phyloP scores from a whole-genome alignment of 1,284 basidiomycete genomes.

The Earliella scabrosa region DNA sequence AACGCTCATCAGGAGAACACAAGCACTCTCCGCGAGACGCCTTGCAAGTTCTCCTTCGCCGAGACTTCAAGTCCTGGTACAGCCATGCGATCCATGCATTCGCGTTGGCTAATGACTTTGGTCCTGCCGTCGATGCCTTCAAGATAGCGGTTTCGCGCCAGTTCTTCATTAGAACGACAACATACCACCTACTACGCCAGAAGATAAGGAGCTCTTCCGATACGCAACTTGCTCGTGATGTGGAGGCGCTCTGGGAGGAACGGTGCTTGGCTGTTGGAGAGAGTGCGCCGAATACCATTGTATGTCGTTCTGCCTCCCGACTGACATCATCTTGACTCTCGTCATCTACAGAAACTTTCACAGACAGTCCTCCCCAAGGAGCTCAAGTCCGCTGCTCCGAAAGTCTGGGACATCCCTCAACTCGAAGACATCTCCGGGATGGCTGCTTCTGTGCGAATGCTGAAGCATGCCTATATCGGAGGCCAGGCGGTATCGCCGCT shows the following conservation, averaged over 20 bases:
- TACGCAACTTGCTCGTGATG: background rate
- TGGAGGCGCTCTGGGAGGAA: conserved; percentile 6
- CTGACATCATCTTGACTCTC: too few relatives aligned
- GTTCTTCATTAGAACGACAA: conserved; percentile 15
- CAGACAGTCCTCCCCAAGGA: too few relatives aligned
- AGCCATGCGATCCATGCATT: conserved; percentile 25
- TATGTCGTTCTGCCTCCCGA: too few relatives aligned
- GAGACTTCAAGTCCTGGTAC: conserved; percentile 17
- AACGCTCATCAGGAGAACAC: background rate
- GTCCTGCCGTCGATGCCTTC: conserved; percentile 24
- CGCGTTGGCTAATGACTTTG: conserved; percentile 11
- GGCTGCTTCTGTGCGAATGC: background rate
- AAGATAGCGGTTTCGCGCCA: conserved; percentile 15
- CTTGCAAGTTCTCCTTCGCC: background rate
- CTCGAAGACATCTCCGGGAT: too few relatives aligned
- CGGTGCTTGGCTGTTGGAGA: too few relatives aligned
- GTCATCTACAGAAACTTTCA: too few relatives aligned
- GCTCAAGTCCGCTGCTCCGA: background rate
- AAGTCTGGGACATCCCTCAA: background rate
- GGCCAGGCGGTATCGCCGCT: background rate
- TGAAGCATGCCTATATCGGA: background rate
- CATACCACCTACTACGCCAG: conserved; percentile 15
- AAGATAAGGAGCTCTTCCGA: conserved; percentile 12
- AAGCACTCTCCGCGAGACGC: background rate
- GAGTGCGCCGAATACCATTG: too few relatives aligned